A percentile compares a stretch with the other conserved stretches of the same genome.
Evolutionary conservation across 768 basidiomycete species (phyloP).

Genomic region (Phanerochaete sordida): DNA sequence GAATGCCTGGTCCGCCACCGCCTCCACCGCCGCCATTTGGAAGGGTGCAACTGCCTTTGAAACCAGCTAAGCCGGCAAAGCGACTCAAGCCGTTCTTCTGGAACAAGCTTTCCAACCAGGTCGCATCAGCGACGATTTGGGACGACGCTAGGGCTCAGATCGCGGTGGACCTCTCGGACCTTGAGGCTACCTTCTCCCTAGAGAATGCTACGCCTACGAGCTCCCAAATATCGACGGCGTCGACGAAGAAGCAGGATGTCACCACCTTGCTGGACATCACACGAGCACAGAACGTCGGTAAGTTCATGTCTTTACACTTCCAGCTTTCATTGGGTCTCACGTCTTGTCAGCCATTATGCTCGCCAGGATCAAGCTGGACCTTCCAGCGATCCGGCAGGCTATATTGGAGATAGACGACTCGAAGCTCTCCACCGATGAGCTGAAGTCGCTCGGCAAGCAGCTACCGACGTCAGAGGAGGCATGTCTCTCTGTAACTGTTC

Average conservation of each 20-base stretch:
- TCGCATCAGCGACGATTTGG: slow-evolving; percentile 63
- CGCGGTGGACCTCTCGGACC: slow-evolving; percentile 59
- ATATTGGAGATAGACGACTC: slow-evolving; percentile 71
- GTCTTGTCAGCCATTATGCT: slow-evolving; percentile 72
- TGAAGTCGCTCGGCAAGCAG: slow-evolving; percentile 71
- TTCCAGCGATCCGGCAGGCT: slow-evolving; percentile 64
- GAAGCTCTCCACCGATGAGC: slow-evolving; percentile 64
- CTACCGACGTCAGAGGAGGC: slow-evolving; percentile 85
- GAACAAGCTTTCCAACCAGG: slow-evolving; percentile 63
- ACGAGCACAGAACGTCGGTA: slow-evolving; percentile 82
- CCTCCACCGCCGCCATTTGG: slow-evolving; percentile 35
- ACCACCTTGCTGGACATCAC: slow-evolving; percentile 76
- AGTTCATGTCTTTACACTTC: slow-evolving; percentile 12
- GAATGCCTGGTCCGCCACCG: slow-evolving; percentile 21
- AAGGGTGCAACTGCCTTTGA: slow-evolving; percentile 24
- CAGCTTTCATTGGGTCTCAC: background rate
- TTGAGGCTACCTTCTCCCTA: slow-evolving; percentile 71
- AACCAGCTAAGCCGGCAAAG: slow-evolving; percentile 44
- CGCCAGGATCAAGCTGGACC: slow-evolving; percentile 62
- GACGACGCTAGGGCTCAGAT: slow-evolving; percentile 43
- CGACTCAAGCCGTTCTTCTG: slow-evolving; percentile 87
- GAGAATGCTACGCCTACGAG: slow-evolving; percentile 41
- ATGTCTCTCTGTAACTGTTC: slow-evolving; percentile 4
- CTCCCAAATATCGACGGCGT: slow-evolving; percentile 36
- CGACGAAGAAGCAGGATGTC: slow-evolving; percentile 53